Evolutionary conservation across 1,139 yeast genomes (phyloP).

Genomic region (Pichia sp.): DNA sequence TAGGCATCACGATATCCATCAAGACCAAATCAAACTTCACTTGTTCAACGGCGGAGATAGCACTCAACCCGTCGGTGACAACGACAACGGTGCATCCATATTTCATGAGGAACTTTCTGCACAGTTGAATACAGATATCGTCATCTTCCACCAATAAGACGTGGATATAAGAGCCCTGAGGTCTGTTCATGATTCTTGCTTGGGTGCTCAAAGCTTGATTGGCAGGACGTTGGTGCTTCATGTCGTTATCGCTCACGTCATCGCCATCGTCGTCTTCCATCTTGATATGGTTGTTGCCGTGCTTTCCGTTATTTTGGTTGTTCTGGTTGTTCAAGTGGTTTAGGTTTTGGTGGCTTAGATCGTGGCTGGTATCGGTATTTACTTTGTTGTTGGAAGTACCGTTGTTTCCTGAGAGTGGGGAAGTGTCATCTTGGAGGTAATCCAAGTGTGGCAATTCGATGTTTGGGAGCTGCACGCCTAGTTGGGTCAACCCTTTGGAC

Average conservation of each 20-base stretch:
- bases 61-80: slow-evolving; percentile 89
- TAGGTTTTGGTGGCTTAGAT: slow-evolving; percentile 6
- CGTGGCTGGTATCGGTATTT: neutral
- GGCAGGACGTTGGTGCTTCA: slow-evolving; percentile 2
- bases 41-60: slow-evolving; percentile 76
- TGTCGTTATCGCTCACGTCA: neutral
- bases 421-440: slow-evolving; percentile 17
- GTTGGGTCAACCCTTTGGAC: slow-evolving; percentile 46
- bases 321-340: neutral
- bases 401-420: neutral
- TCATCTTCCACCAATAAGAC: slow-evolving; percentile 88
- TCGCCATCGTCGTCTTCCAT: neutral
- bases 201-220: slow-evolving; percentile 8
- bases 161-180: slow-evolving; percentile 46
- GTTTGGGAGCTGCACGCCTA: slow-evolving; percentile 69
- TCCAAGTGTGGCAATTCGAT: slow-evolving; percentile 47
- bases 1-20: slow-evolving; percentile 96
- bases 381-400: neutral
- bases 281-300: neutral
- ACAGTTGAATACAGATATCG: slow-evolving; percentile 74
- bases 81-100: slow-evolving; percentile 93
- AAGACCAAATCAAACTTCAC: slow-evolving; percentile 78
- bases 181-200: slow-evolving; percentile 26
- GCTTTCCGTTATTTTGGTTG: slow-evolving; percentile 13
- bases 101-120: slow-evolving; percentile 75